Base-by-base conservation (phyloP, 2,329 filamentous ascomycete species). In the Allantophomopsis cytisporea region DNA sequence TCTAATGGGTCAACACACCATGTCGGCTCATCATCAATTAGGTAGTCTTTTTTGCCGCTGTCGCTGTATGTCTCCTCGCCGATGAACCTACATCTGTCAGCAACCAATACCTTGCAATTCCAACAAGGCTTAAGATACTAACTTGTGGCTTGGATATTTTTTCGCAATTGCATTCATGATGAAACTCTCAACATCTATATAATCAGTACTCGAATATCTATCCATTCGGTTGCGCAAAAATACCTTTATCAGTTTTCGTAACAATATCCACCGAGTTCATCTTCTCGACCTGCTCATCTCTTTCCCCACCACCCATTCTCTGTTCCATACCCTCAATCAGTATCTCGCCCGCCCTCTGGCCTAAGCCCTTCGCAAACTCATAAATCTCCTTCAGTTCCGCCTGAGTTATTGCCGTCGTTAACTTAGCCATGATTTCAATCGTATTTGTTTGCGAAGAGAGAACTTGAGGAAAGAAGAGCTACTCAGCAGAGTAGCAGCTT, bases 1-100 rank as follows among this genome's bases (percentile, higher is more conserved):
- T 87, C 82, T 20, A 87, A 67, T 8, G 83, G 82, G 57, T 88
- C 83, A 32, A 87, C 69, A 50, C 78, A 75, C 83, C 82, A 87
- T 23, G 82, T 85, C 34, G 81, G 81, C 1, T 60, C 49, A 31
- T 69, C 54, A 35, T 61, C 63, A 44, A 87, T 76, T 5, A 86
- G 68, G 52, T 86, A 87, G 35, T 76, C 65, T 50, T 77, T 73
- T 0, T 79, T 77, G 18, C 71, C 55, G 31, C 79, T 76, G 50
- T 77, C 75, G 34, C 77, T 80, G 55, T 87, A 87, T 0, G 73
- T 74, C 56, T 88, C 83, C 59, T 88, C 83, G 44, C 83, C 82
- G 31, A 87, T 67, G 56, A 88, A 88, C 36, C 78, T 82, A 36
- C 40, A 2, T 23, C 14, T 34, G 14, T 28, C 32, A 35, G 18